phyloP scores from a whole-genome alignment of 805 yeast species.

The Maudiozyma serrabonitensis region DNA sequence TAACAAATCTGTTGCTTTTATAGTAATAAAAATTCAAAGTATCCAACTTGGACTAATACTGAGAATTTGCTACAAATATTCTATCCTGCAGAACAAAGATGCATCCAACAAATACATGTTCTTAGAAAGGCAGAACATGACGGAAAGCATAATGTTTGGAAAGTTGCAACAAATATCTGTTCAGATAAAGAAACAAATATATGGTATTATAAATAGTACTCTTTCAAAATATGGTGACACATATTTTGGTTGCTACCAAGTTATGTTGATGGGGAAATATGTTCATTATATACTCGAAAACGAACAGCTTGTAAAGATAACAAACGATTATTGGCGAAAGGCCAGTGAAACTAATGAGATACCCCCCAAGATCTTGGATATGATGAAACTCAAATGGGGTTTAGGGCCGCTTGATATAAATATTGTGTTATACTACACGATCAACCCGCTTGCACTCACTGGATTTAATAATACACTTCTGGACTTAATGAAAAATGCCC shows the following conservation, averaged over 20 bases:
- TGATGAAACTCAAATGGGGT: conserved; percentile 3
- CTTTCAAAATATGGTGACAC: not conserved
- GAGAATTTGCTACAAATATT: conserved; percentile 1
- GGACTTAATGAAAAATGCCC: not conserved
- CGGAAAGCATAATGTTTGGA: not conserved
- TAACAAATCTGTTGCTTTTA: conserved; percentile 4
- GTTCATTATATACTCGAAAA: conserved; percentile 5
- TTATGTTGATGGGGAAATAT: conserved; percentile 5
- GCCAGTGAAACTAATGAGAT: not conserved
- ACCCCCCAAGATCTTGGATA: not conserved
- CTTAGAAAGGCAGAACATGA: not conserved
- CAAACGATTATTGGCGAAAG: conserved; percentile 7
- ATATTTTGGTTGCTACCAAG: conserved; percentile 3
- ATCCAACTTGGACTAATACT: conserved; percentile 5
- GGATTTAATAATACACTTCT: not conserved
- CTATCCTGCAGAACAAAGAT: not conserved
- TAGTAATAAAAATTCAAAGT: conserved; percentile 2
- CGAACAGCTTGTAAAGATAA: not conserved
- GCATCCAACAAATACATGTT: not conserved
- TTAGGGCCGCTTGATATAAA: not conserved
- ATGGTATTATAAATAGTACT: not conserved
- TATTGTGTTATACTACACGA: not conserved
- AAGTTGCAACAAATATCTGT: not conserved
- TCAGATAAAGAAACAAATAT: not conserved
- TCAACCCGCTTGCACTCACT: not conserved